Base-by-base conservation (phyloP, 805 yeast genomes). In the Komagataella mondaviorum region DNA sequence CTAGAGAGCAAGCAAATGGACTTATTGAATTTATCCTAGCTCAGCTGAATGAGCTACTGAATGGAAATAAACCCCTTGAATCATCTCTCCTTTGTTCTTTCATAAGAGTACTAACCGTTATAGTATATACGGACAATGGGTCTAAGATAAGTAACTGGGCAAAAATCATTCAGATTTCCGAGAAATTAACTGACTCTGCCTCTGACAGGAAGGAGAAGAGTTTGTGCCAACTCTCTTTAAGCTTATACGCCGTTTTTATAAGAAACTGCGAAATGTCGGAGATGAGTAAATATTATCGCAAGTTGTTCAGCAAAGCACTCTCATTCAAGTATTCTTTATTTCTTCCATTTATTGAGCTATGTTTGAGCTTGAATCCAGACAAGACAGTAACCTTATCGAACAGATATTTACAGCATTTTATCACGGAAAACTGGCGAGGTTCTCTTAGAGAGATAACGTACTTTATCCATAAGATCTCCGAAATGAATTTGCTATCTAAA, bases 81-180 rank as follows among this genome's bases (percentile, higher is more conserved):
- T 20, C 30, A 14, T 17, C 7, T 18, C 5, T 23, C 16, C 12
- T 16, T 14, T 45, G 24, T 18, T n/a, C 22, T 22, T 14, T 22
- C 14, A 18, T 45, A 7, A 18, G n/a, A 12, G 6, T 23, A 14
- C 23, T 45, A 22, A 23, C 22, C 14, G 47, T 45, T 14, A 60
- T 84, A 49, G 61, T 73, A 0, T 85, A 82, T 63, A 80, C 86
- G 2, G 90, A 84, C 54, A 79, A 88, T 48, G 93, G 93, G 58
- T 75, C 65, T 54, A 83, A 81, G 58, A 72, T 83, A 3, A 59
- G 71, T 1, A 65, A 71, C 55, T 85, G 91, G 91, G 50, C 52
- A 2, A 50, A 50, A 6, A 45, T 60, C 16, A 52, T 61, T 5
- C 52, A 54, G 6, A 53, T 54, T 43, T 55, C 62, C 14, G 53